Evolutionary conservation across 345 rosid species (phyloP), one percentile per base, ranked within the genome.

Genomic region (Euclidium syriacum): DNA sequence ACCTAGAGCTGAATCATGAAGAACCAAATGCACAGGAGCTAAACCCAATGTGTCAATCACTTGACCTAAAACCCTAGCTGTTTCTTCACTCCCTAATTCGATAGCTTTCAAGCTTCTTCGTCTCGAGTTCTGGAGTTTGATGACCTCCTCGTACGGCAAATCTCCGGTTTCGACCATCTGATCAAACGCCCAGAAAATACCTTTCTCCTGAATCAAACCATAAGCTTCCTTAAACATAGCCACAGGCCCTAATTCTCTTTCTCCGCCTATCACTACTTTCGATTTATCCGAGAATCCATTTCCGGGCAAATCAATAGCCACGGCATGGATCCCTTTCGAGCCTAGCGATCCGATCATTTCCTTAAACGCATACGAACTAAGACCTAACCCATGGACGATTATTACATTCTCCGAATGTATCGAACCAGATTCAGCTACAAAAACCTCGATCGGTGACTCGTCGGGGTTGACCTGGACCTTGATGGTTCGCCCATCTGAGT

Each of bases 161-260:
- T 89, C 83, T 41, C 98, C 98, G 60, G 95, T 89, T 70, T 89
- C 98, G 67, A 92, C 74, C 78, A 89, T 82, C 52, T 73, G 86
- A 82, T 92, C 98, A 73, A 92, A 92, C 6, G 95, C 98, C 86
- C 86, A 92, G 68, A 92, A 92, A 5, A 92, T 10, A 2, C 98
- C 98, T 69, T 89, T 92, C 58, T 89, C 96, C 59, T 75, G 75
- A 61, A 89, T 92, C 68, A 89, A 81, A 40, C 60, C 67, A 75
- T 80, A 86, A 52, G 73, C 94, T 65, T 85, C 89, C 53, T 68
- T 59, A 55, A 92, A 75, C 79, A 83, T 83, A 72, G 70, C 86
- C 0, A 83, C 33, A 62, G 44, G 34, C 32, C 95, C 95, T 64
- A 60, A 52, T 19, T 74, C 78, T 56, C 80, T 67, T 68, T 77